Evolutionary conservation across 2,329 filamentous ascomycete genomes (phyloP).

Genomic region (Didymella segeticola): DNA sequence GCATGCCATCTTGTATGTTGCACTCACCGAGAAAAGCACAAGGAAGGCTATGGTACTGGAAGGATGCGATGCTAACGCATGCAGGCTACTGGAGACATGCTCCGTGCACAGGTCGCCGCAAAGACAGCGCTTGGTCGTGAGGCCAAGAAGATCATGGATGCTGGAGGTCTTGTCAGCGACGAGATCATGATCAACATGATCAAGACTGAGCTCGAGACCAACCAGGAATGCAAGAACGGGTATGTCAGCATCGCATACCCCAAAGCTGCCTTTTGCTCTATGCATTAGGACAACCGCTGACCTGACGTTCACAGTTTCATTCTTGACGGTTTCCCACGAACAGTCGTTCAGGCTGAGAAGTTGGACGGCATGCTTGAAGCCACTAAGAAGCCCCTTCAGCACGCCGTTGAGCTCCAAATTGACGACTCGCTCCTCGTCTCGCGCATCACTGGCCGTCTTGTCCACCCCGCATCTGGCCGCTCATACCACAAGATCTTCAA

Average conservation of each 20-base stretch:
- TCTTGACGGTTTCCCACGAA: slow-evolving; percentile 97
- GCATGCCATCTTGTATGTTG: slow-evolving; percentile 90
- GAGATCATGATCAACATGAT: slow-evolving; percentile 99
- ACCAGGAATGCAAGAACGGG: slow-evolving; percentile 96
- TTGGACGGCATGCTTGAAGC: slow-evolving; percentile 88
- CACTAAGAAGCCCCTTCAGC: slow-evolving; percentile 84
- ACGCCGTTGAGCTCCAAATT: slow-evolving; percentile 96
- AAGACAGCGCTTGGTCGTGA: slow-evolving; percentile 94
- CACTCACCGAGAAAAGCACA: no score
- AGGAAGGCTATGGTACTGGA: not conserved
- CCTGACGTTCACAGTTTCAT: slow-evolving; percentile 75
- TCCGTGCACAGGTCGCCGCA: slow-evolving; percentile 96
- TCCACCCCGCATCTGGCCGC: slow-evolving; percentile 95
- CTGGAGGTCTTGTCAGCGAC: slow-evolving; percentile 95
- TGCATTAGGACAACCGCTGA: not conserved
- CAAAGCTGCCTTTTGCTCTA: not conserved
- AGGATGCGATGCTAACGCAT: slow-evolving; percentile 27
- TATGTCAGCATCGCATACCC: slow-evolving; percentile 51
- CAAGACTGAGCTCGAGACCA: slow-evolving; percentile 92
- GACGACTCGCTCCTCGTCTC: slow-evolving; percentile 92
- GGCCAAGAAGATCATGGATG: slow-evolving; percentile 99
- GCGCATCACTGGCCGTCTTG: slow-evolving; percentile 92
- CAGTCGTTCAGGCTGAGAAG: slow-evolving; percentile 91
- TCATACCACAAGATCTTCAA: slow-evolving; percentile 99
- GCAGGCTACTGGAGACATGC: slow-evolving; percentile 97